Base-by-base conservation (phyloP, 495 filamentous ascomycete species). In the Neurospora hispaniola region DNA sequence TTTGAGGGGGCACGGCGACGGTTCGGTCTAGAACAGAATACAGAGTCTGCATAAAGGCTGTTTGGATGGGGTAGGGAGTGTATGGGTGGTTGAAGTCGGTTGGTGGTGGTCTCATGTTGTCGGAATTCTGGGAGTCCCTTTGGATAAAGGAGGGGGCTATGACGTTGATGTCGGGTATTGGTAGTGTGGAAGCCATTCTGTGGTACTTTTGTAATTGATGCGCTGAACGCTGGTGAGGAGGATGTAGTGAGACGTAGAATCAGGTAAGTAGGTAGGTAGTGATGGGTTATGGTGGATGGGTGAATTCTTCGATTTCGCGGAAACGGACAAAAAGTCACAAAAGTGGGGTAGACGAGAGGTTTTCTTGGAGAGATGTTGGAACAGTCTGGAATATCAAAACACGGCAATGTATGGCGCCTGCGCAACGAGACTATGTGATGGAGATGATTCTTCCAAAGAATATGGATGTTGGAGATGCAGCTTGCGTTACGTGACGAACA, bases 61-160 rank as follows among this genome's bases (percentile, higher is more conserved):
- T 84, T 77, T 99, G 96, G 71, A 98, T 96, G 16, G 90, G 86
- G 84, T 99, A 99, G 0, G 96, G 96, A 42, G 89, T 87, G 80
- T 91, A 98, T 11, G 96, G 96, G 80, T 99, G 96, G 79, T 97
- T 92, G 79, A 97, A 98, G 80, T 94, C 84, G 23, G 76, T 71
- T 42, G 69, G 72, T 18, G 59, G 41, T 27, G 72, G 42, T 31
- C 2, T 31, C 27, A 31, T 31, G 3, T 39, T 23, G 3, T 46
- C 54, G 12, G 54, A 1, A 18, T 35, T 66, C 14, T 35, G 54
- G 8, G 54, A 66, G 14, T 66, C 54, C 54, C 6, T 66, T 2
- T 66, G 27, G 6, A 66, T 66, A 9, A 66, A 66, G 0, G 54
- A 66, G 27, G 54, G 54, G 6, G 3, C 12, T 31, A 66, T 66